These are phyloP conservation scores for Leccinum rimulosum DNA, from an alignment of 768 basidiomycete genomes.

Conservation along the genomic window DNA sequence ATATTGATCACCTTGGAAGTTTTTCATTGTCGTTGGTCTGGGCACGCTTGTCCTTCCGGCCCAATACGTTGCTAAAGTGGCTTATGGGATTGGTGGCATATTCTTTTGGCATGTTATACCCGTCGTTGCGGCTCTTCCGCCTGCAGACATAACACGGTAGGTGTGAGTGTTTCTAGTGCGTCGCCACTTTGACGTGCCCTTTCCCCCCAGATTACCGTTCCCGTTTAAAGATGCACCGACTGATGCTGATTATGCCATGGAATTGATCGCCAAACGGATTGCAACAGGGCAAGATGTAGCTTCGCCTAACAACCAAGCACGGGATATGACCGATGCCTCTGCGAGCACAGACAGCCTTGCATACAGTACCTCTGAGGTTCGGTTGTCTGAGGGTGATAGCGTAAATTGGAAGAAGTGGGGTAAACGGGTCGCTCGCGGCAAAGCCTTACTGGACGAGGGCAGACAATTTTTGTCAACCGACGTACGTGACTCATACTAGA, in stretches of 20 bases:
- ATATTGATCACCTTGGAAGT: slow-evolving; percentile 9
- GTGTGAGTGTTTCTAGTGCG: slow-evolving; percentile 9
- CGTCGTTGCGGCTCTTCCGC: slow-evolving; percentile 49
- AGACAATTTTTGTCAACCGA: slow-evolving; percentile 38
- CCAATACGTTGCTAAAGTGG: slow-evolving; percentile 46
- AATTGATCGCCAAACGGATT: slow-evolving; percentile 59
- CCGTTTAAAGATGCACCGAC: slow-evolving; percentile 56
- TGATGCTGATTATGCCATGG: slow-evolving; percentile 70
- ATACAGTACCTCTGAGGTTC: background rate
- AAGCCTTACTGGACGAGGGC: slow-evolving; percentile 41
- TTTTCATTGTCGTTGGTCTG: slow-evolving; percentile 42
- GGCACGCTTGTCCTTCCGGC: slow-evolving; percentile 46
- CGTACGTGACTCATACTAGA: slow-evolving; percentile 29
- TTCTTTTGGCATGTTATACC: slow-evolving; percentile 65
- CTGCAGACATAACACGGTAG: slow-evolving; percentile 46
- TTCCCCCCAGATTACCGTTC: slow-evolving; percentile 40
- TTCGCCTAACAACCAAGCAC: slow-evolving; percentile 18
- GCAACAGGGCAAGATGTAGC: slow-evolving; percentile 48
- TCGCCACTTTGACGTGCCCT: background rate
- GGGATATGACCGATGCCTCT: slow-evolving; percentile 16
- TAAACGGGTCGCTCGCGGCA: slow-evolving; percentile 44
- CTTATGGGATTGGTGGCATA: slow-evolving; percentile 46
- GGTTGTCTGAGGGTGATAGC: slow-evolving; percentile 12
- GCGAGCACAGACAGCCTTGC: slow-evolving; percentile 6
- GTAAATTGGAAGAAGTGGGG: slow-evolving; percentile 61